These are phyloP conservation scores for Beauveria australis DNA, from an alignment of 2,329 filamentous ascomycete species.

Conservation along the genomic window DNA sequence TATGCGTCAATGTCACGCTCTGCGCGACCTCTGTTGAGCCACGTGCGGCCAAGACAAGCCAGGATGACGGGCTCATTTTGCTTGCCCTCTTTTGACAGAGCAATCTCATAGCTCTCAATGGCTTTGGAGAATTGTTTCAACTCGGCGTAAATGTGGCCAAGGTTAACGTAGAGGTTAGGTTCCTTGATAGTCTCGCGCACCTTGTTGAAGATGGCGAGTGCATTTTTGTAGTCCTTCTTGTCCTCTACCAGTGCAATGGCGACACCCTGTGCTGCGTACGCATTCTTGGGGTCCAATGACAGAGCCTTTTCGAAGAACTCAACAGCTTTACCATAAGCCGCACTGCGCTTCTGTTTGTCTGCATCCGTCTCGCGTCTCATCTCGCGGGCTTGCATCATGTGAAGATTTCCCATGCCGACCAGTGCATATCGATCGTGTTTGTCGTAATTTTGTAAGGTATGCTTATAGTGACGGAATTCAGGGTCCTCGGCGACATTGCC, in stretches of 20 bases:
- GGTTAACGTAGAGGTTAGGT: conserved; percentile 79
- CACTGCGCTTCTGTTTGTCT: conserved; percentile 84
- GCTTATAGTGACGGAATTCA: conserved; percentile 92
- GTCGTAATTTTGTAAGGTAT: conserved; percentile 86
- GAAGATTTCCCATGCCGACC: conserved; percentile 93
- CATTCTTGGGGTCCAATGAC: conserved; percentile 89
- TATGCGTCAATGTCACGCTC: conserved; percentile 52
- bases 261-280: conserved; percentile 91
- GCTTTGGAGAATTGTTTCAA: conserved; percentile 83
- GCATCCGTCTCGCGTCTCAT: conserved; percentile 86
- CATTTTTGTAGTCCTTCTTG: conserved; percentile 77
- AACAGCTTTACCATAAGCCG: conserved; percentile 81
- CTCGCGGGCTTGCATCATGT: conserved; percentile 78
- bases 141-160: conserved; percentile 89
- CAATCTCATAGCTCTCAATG: conserved; percentile 89
- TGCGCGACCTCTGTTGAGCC: conserved; percentile 68
- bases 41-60: conserved; percentile 79
- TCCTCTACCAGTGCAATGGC: conserved; percentile 92
- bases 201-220: conserved; percentile 81
- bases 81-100: conserved; percentile 69
- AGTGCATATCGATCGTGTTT: conserved; percentile 98
- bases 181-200: conserved; percentile 86
- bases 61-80: conserved; percentile 68
- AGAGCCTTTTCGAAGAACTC: conserved; percentile 98
- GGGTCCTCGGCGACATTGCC: conserved; percentile 78